Evolutionary conservation across 2,329 filamentous ascomycete species (phyloP).

Genomic region (Cladosporium sp.): DNA sequence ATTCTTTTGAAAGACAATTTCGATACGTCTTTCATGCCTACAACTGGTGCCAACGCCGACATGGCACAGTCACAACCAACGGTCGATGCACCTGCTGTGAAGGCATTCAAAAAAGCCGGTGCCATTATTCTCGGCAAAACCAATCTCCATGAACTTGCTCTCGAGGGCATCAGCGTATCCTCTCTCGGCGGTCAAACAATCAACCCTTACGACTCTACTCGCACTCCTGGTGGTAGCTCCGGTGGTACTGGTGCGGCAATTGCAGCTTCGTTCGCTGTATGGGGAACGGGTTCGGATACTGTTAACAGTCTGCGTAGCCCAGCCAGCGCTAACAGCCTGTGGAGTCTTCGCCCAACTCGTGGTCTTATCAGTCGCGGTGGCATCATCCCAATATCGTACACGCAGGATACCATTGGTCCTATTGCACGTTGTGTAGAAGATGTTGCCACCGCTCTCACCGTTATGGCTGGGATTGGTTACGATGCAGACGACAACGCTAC

Average conservation of each 20-base stretch:
- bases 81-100: slow-evolving; percentile 35
- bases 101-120: slow-evolving; percentile 35
- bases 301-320: slow-evolving; percentile 64
- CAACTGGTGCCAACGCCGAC: slow-evolving; percentile 56
- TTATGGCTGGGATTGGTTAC: slow-evolving; percentile 50
- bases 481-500: slow-evolving; percentile 56
- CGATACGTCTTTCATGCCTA: slow-evolving; percentile 56
- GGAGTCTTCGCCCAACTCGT: slow-evolving; percentile 56
- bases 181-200: slow-evolving; percentile 64
- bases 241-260: slow-evolving; percentile 64
- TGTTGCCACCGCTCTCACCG: slow-evolving; percentile 34
- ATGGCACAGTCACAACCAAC: slow-evolving; percentile 51
- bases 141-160: slow-evolving; percentile 60
- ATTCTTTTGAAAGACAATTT: slow-evolving; percentile 66
- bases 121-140: slow-evolving; percentile 37
- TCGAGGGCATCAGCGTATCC: slow-evolving; percentile 64
- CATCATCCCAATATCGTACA: slow-evolving; percentile 37
- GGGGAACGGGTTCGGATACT: slow-evolving; percentile 41
- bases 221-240: slow-evolving; percentile 66
- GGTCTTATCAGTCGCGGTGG: slow-evolving; percentile 33
- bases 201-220: slow-evolving; percentile 64
- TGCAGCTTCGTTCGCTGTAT: slow-evolving; percentile 57
- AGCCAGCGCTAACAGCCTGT: slow-evolving; percentile 61
- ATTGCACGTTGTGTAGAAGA: slow-evolving; percentile 36
- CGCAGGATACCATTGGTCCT: slow-evolving; percentile 36